phyloP scores from a whole-genome alignment of 257 asterid species.

The Nicotiana benthamiana region DNA sequence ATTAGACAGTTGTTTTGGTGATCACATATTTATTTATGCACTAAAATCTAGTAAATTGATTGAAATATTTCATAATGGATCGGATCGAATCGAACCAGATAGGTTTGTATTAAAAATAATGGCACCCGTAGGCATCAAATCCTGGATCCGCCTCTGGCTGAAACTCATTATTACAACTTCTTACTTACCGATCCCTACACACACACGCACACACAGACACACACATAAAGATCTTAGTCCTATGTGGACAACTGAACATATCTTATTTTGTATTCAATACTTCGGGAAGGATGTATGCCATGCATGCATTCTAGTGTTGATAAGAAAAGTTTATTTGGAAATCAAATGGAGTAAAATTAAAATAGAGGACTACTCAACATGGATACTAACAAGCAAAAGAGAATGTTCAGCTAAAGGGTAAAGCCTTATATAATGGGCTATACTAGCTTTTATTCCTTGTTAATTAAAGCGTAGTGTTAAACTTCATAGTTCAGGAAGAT shows the following conservation, averaged over 20 bases:
- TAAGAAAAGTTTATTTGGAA: background rate
- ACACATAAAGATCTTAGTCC: background rate
- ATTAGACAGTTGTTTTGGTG: no score
- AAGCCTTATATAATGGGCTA: background rate
- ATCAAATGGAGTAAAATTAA: background rate
- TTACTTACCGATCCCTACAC: background rate
- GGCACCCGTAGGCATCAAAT: no score
- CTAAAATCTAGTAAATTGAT: no score
- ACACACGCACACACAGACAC: background rate
- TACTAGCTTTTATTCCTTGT: background rate
- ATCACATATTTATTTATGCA: no score
- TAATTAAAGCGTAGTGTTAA: background rate
- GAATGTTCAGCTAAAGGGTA: background rate
- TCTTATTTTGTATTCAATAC: background rate
- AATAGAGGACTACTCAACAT: background rate
- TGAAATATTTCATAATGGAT: no score
- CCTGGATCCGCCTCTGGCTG: no score
- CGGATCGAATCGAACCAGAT: no score
- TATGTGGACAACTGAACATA: background rate
- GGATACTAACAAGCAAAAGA: background rate
- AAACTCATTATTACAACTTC: no score
- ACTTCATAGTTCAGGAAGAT: background rate
- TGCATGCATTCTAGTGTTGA: background rate
- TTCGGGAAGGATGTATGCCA: background rate
- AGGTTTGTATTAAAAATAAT: no score